Evolutionary conservation across 2,329 filamentous ascomycete species (phyloP), one percentile per base, ranked within the genome.

Genomic region (Colletotrichum noveboracense): DNA sequence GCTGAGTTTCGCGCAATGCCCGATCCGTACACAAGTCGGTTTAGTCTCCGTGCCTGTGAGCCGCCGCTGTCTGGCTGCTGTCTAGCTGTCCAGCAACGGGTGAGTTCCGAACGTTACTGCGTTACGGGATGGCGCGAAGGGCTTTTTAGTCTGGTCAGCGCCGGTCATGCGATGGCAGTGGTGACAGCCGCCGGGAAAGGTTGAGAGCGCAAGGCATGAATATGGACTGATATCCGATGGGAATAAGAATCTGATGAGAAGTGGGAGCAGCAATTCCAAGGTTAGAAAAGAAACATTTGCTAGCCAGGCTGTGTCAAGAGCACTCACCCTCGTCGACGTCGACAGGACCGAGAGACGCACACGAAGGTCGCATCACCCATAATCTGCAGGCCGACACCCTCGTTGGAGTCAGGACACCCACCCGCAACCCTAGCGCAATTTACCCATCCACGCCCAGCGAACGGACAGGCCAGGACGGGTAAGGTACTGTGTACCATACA

Each of bases 331-430:
- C 66, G 66, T 38, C 52, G 18, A 26, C 66, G 66, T 32, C 52
- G 30, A 60, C 34, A 24, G 18, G 66, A 61, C 66, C 32, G 48
- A 52, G 67, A 70, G 66, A 68, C 30, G 43, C 66, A 58, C 21
- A 38, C 66, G 30, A 43, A 28, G 52, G 52, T 21, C 34, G 24
- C 67, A 52, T 26, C 56, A 70, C 56, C 66, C 67, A 70, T 52
- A 70, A 70, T 70, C 67, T 70, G 56, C 67, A 70, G 38, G 56
- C 38, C 48, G 70, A 75, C 70, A 75, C 70, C 43, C 70, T 69
- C 64, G 69, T 72, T 75, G 73, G 69, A 74, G 64, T 14, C 60
- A 75, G 71, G 36, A 66, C 74, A 75, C 71, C 71, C 74, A 76
- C 70, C 65, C 70, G 70, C 71, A 70, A 75, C 60, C 71, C 74